Base-by-base conservation (phyloP, 2,329 filamentous ascomycete species). In the Scedosporium boydii region DNA sequence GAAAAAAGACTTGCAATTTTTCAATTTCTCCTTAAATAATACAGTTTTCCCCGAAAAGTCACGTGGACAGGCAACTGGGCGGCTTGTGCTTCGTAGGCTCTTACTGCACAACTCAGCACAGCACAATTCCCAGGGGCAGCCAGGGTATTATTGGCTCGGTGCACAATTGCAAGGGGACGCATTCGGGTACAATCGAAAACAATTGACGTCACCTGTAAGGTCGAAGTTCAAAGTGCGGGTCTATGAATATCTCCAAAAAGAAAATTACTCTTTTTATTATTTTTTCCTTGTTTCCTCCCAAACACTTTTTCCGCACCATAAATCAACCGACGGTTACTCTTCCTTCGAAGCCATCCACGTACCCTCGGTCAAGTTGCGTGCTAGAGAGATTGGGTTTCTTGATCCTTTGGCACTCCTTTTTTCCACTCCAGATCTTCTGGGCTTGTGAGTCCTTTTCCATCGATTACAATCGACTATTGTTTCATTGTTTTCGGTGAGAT, bases 321-420 rank as follows among this genome's bases (percentile, higher is more conserved):
- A 62, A 62, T 62, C 60, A 62, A 62, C 41, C 60, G 60, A 42
- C 41, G 55, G 46, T 61, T 44, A 56, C 18, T 21, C 7, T 9
- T 55, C 16, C 18, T 58, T 58, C 10, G 4, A 55, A 59, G 12
- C 26, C 10, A 10, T 26, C 53, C 27, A 58, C 60, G 58, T 58
- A 12, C 42, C 10, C 23, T 42, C 60, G 60, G 60, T 62, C 60
- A 62, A 48, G 42, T 62, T 62, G 53, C 2, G 60, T 62, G 60
- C 60, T 21, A 62, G 60, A 62, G 41, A n/a, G 44, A 62, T 41
- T 16, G n/a, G 51, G 34, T 38, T 38, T 38, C 10, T 38, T 38
- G 3, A 18, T 23, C 27, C 27, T n/a, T 26, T 16, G 55, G 9
- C 55, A 58, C 27, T 38, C 34, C 26, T 58, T 18, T 23, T 58